phyloP scores from a whole-genome alignment of 2,329 filamentous ascomycete species.

The Scytalidium sp. region DNA sequence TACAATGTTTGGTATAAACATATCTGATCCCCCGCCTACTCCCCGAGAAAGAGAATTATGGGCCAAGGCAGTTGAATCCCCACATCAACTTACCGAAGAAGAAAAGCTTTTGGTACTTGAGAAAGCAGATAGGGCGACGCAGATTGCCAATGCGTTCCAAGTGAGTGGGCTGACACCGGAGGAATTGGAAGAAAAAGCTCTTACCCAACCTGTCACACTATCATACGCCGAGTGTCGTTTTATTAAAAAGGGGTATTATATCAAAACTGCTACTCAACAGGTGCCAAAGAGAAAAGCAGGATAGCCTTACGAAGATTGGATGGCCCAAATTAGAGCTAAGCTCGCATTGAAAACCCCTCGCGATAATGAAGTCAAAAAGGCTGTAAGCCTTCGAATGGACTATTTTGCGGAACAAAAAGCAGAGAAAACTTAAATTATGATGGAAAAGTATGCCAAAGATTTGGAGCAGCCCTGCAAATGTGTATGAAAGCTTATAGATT shows the following conservation, averaged over 20 bases:
- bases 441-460: not conserved
- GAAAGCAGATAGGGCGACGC: not conserved
- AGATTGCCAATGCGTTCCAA: not conserved
- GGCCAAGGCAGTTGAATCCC: not conserved
- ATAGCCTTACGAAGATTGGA: not conserved
- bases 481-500: conserved; percentile 1
- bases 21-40: no score
- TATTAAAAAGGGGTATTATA: not conserved
- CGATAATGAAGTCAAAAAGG: not conserved
- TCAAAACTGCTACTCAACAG: not conserved
- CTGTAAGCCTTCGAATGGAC: not conserved
- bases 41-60: not conserved
- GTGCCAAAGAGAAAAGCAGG: not conserved
- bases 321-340: no score
- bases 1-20: no score
- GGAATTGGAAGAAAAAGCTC: conserved; percentile 2
- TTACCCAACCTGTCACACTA: not conserved
- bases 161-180: not conserved
- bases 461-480: conserved; percentile 1
- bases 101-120: not conserved
- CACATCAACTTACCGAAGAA: not conserved
- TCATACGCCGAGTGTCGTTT: not conserved
- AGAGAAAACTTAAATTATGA: not conserved
- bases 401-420: not conserved
- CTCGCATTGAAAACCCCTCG: no score